A percentile compares a stretch with the other conserved stretches of the same genome.
Evolutionary conservation across 495 filamentous ascomycete species (phyloP).

Genomic region (Hyphodiscus hymeniophilus): DNA sequence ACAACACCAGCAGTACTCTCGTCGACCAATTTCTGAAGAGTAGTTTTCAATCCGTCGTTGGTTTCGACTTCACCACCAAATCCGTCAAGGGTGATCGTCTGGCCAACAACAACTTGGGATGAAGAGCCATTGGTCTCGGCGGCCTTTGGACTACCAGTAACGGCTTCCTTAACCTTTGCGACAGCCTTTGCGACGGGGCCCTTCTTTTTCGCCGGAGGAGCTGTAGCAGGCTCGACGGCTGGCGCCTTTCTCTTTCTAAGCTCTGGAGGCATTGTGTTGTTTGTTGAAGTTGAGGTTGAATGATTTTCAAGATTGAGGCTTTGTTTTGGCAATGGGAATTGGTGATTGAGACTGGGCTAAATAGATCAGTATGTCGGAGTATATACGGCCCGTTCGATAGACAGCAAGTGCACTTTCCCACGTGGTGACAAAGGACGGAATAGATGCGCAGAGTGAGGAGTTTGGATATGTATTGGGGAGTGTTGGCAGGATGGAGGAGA

Average conservation of each 20-base stretch:
- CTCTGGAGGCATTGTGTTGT: slow-evolving; percentile 44
- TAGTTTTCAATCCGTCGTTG: slow-evolving; percentile 71
- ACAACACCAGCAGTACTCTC: slow-evolving; percentile 80
- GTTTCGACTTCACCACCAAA: slow-evolving; percentile 83
- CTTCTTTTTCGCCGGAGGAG: slow-evolving; percentile 49
- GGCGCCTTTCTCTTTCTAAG: slow-evolving; percentile 70
- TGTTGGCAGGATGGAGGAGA: not conserved
- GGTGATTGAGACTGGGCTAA: slow-evolving; percentile 13
- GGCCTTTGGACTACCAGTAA: slow-evolving; percentile 24
- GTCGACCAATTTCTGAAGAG: slow-evolving; percentile 67
- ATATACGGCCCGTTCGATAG: not conserved
- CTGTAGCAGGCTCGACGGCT: slow-evolving; percentile 36
- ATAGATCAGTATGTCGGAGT: not conserved
- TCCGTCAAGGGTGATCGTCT: slow-evolving; percentile 52
- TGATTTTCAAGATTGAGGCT: not conserved
- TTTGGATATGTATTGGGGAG: not conserved
- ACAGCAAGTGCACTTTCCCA: not conserved
- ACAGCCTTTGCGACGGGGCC: slow-evolving; percentile 32
- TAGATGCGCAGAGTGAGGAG: not conserved
- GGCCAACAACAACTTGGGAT: slow-evolving; percentile 28
- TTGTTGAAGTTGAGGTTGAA: not conserved
- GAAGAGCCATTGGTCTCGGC: slow-evolving; percentile 27
- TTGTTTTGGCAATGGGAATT: slow-evolving; percentile 4
- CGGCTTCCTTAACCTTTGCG: slow-evolving; percentile 38
- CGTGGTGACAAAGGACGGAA: not conserved